phyloP scores from a whole-genome alignment of 176 grass and related monocot genomes.

The Puccinellia tenuiflora region DNA sequence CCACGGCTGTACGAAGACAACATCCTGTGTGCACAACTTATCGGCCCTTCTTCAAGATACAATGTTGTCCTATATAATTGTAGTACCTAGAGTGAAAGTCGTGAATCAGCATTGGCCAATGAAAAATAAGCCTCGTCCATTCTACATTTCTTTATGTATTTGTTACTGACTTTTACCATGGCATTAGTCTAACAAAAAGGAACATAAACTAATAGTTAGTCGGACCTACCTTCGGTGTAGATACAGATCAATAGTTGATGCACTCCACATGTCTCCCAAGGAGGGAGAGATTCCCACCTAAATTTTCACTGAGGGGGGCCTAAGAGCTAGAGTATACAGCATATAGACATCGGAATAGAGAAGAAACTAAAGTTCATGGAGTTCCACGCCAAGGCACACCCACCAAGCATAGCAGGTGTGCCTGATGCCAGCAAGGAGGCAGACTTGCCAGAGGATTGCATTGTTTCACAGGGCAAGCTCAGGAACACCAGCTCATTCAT shows the following conservation, averaged over 20 bases:
- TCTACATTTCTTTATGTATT: neutral
- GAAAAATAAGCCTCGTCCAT: neutral
- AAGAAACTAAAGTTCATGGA: neutral
- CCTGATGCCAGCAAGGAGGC: neutral
- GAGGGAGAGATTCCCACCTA: neutral
- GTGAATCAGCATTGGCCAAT: neutral
- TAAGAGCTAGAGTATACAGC: neutral
- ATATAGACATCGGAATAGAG: neutral
- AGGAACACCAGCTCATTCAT: too few species aligned
- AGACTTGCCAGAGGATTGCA: neutral
- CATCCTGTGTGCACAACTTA: constrained; percentile 86
- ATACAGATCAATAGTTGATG: constrained; percentile 83
- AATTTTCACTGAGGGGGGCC: neutral
- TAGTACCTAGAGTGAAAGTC: constrained; percentile 58
- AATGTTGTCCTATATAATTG: constrained; percentile 63
- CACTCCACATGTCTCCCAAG: constrained; percentile 88
- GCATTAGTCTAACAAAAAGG: constrained; percentile 5
- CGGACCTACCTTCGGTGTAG: constrained; percentile 74
- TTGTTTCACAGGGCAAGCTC: neutral
- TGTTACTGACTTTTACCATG: neutral
- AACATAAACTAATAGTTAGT: constrained; percentile 14
- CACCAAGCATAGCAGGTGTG: neutral
- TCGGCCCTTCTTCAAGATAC: constrained; percentile 85
- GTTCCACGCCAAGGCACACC: neutral
- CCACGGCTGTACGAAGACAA: constrained; percentile 76